Evolutionary conservation across 345 rosid genomes (phyloP).

Genomic region (Salix viminalis): DNA sequence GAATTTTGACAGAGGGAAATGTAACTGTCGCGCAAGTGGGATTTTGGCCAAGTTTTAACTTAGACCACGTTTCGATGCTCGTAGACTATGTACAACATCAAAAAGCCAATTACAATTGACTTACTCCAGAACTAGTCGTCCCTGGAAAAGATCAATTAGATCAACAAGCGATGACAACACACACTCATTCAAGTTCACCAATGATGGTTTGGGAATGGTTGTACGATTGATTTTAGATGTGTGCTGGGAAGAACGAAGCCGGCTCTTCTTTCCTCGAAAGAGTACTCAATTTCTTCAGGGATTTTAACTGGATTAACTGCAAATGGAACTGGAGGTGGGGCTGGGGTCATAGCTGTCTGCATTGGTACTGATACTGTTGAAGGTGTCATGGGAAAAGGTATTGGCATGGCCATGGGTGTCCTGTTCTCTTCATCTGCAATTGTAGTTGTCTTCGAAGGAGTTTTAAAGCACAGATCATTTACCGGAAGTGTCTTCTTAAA

Average conservation of each 20-base stretch:
- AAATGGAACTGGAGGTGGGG: constrained; percentile 30
- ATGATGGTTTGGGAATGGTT: not conserved
- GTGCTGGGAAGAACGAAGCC: constrained; percentile 54
- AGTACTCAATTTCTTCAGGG: constrained; percentile 59
- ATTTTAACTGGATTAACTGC: constrained; percentile 26
- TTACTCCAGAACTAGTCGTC: constrained; percentile 15
- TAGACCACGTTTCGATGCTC: constrained; percentile 19
- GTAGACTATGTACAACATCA: constrained; percentile 21
- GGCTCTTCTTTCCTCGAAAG: constrained; percentile 86
- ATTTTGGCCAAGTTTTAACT: not conserved
- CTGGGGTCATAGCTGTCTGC: constrained; percentile 75
- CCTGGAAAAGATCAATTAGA: constrained; percentile 1
- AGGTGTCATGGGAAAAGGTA: constrained; percentile 57
- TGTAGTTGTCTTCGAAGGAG: constrained; percentile 47
- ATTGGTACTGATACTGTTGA: constrained; percentile 64
- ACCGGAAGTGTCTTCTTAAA: constrained; percentile 30
- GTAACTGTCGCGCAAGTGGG: not conserved
- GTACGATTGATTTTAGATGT: constrained; percentile 27
- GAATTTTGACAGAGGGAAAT: not conserved
- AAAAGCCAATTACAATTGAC: constrained; percentile 60
- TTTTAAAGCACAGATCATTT: constrained; percentile 32
- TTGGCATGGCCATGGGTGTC: constrained; percentile 58
- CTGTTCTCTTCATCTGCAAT: constrained; percentile 50
- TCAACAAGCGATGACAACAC: too few species aligned
- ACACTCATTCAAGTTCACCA: too few species aligned